Percentiles rank a stretch among this genome's conserved stretches.
Conservation (phyloP, 1,284 basidiomycete genomes). For the Stygiomarasmius scandens region DNA sequence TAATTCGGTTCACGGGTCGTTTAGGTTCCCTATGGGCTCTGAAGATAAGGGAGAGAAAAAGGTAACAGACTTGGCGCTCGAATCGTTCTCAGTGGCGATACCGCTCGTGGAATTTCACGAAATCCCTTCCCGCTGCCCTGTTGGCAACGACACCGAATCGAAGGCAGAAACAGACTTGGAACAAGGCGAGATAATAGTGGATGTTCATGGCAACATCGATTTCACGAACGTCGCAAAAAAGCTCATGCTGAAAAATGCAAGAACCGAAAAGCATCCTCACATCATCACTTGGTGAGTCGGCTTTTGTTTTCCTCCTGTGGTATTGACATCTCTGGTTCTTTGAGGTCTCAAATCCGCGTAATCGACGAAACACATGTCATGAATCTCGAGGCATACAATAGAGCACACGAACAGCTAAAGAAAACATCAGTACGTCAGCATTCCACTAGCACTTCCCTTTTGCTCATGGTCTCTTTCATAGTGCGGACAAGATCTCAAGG, state of each 20-base stretch:
- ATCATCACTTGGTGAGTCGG: slow-evolving; percentile 33
- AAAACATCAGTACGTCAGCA: slow-evolving; percentile 22
- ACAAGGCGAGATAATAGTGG: not conserved
- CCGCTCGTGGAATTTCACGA: slow-evolving; percentile 34
- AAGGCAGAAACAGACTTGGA: not conserved
- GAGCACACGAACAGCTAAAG: slow-evolving; percentile 26
- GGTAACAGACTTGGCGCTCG: slow-evolving; percentile 30
- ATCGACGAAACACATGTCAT: slow-evolving; percentile 31
- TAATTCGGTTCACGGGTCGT: not conserved
- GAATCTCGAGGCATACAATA: slow-evolving; percentile 30
- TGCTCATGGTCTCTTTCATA: slow-evolving; percentile 18
- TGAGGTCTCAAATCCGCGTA: slow-evolving; percentile 34
- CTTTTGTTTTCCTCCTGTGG: not conserved
- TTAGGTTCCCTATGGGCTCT: slow-evolving; percentile 30
- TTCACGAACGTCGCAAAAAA: not conserved
- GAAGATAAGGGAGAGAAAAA: slow-evolving; percentile 15
- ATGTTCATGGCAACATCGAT: not conserved
- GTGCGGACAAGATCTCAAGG: slow-evolving; percentile 4
- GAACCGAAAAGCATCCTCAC: slow-evolving; percentile 30
- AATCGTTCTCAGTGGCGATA: slow-evolving; percentile 23
- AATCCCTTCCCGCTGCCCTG: slow-evolving; percentile 24
- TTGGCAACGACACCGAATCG: not conserved
- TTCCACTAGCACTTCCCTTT: not conserved
- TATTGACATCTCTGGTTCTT: not conserved
- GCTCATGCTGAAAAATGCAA: not conserved